Evolutionary conservation across 805 yeast genomes (phyloP).

Genomic region (Kazachstania africana): DNA sequence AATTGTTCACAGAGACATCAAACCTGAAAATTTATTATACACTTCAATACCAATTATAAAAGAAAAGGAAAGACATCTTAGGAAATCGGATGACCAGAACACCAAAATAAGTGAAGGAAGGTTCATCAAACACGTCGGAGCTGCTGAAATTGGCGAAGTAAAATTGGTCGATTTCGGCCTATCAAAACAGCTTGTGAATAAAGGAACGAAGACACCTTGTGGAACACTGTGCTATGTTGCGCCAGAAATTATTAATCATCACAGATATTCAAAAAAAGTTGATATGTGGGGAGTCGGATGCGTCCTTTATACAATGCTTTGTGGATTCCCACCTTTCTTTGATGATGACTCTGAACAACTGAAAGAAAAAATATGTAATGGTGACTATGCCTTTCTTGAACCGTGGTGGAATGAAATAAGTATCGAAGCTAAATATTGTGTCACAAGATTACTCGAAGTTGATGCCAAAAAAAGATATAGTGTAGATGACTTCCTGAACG

Average conservation of each 20-base stretch:
- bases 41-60: slow-evolving; percentile 44
- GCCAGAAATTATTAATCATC: slow-evolving; percentile 90
- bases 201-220: slow-evolving; percentile 83
- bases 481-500: slow-evolving; percentile 49
- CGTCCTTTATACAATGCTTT: slow-evolving; percentile 77
- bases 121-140: slow-evolving; percentile 70
- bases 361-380: slow-evolving; percentile 53
- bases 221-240: slow-evolving; percentile 98
- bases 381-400: slow-evolving; percentile 53
- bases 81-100: slow-evolving; percentile 52
- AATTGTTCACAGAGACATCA: slow-evolving; percentile 69
- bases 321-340: slow-evolving; percentile 96
- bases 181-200: slow-evolving; percentile 73
- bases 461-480: slow-evolving; percentile 57
- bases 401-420: slow-evolving; percentile 87
- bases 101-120: slow-evolving; percentile 76
- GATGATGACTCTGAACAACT: slow-evolving; percentile 50
- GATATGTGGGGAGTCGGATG: slow-evolving; percentile 99
- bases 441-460: slow-evolving; percentile 54
- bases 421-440: slow-evolving; percentile 53
- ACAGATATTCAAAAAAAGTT: slow-evolving; percentile 78
- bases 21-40: slow-evolving; percentile 64
- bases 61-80: slow-evolving; percentile 23
- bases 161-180: slow-evolving; percentile 92
- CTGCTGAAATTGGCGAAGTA: slow-evolving; percentile 79